These are phyloP conservation scores for Brettanomyces anomalus DNA, from an alignment of 805 yeast genomes.

Conservation along the genomic window DNA sequence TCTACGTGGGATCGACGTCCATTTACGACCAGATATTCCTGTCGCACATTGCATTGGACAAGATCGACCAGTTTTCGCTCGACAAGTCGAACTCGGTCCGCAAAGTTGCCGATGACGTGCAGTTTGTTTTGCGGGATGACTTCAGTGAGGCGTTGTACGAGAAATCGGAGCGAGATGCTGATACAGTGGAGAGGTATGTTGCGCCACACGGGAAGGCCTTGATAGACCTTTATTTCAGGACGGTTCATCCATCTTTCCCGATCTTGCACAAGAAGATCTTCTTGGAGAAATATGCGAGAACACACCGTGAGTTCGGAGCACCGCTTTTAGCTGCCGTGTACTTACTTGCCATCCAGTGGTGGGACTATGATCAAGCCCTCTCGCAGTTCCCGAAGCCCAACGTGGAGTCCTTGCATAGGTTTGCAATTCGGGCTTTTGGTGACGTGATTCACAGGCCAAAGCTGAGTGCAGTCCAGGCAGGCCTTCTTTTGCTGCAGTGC, in stretches of 20 bases:
- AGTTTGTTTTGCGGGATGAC: constrained; percentile 76
- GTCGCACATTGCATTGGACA: constrained; percentile 53
- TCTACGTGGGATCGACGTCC: constrained; percentile 83
- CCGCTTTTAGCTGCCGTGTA: constrained; percentile 89
- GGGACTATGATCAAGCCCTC: constrained; percentile 80
- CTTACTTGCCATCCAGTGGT: constrained; percentile 83
- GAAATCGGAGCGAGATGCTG: constrained; percentile 68
- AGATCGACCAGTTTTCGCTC: constrained; percentile 73
- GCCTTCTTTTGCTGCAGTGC: constrained; percentile 66
- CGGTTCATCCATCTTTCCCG: constrained; percentile 88
- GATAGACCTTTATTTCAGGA: constrained; percentile 71
- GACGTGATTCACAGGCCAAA: constrained; percentile 82
- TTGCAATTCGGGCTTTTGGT: constrained; percentile 55
- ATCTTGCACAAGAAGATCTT: constrained; percentile 86
- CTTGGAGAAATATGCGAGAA: constrained; percentile 80
- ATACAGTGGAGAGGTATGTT: constrained; percentile 72
- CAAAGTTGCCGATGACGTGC: constrained; percentile 67
- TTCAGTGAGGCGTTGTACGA: constrained; percentile 60
- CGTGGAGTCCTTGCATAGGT: constrained; percentile 54
- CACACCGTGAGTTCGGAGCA: constrained; percentile 87
- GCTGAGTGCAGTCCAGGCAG: constrained; percentile 87
- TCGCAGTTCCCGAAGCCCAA: constrained; percentile 76
- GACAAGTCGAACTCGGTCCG: constrained; percentile 60
- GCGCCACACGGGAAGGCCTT: constrained; percentile 88
- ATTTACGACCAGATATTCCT: constrained; percentile 67